These are phyloP conservation scores for Podospora australis DNA, from an alignment of 495 filamentous ascomycete species.

Conservation along the genomic window DNA sequence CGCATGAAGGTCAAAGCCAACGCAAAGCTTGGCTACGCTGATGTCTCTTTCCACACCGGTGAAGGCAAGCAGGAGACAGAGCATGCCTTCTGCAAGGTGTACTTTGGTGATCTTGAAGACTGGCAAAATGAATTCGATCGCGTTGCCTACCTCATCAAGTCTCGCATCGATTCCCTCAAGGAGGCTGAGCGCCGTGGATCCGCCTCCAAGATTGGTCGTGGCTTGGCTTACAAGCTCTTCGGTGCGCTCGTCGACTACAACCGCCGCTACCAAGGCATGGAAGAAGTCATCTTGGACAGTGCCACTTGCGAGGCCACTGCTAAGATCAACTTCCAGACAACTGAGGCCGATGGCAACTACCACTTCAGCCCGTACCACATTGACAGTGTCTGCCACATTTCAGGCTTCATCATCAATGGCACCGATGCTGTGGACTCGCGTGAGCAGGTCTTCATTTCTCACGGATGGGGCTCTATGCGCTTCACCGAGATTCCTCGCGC, in stretches of 20 bases:
- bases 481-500: constrained; percentile 58
- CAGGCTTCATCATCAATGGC: constrained; percentile 76
- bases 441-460: constrained; percentile 67
- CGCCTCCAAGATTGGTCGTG: constrained; percentile 56
- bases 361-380: constrained; percentile 66
- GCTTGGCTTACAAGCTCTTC: constrained; percentile 75
- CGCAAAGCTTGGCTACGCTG: constrained; percentile 30
- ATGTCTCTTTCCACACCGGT: constrained; percentile 36
- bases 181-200: constrained; percentile 44
- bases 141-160: constrained; percentile 49
- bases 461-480: constrained; percentile 72
- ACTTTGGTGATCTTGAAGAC: constrained; percentile 36
- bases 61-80: constrained; percentile 37
- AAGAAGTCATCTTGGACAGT: constrained; percentile 71
- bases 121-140: constrained; percentile 52
- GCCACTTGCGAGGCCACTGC: constrained; percentile 65
- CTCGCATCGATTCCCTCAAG: constrained; percentile 45
- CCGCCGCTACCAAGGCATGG: constrained; percentile 61
- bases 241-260: constrained; percentile 65
- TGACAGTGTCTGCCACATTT: constrained; percentile 60
- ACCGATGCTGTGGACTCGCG: constrained; percentile 65
- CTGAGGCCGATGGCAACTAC: constrained; percentile 54
- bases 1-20: constrained; percentile 37
- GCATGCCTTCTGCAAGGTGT: constrained; percentile 48
- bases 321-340: constrained; percentile 57